Percentiles rank a stretch among this genome's conserved stretches.
These are phyloP conservation scores for Ophiostoma sp. DNA, from an alignment of 2,329 filamentous ascomycete genomes.

Conservation along the genomic window DNA sequence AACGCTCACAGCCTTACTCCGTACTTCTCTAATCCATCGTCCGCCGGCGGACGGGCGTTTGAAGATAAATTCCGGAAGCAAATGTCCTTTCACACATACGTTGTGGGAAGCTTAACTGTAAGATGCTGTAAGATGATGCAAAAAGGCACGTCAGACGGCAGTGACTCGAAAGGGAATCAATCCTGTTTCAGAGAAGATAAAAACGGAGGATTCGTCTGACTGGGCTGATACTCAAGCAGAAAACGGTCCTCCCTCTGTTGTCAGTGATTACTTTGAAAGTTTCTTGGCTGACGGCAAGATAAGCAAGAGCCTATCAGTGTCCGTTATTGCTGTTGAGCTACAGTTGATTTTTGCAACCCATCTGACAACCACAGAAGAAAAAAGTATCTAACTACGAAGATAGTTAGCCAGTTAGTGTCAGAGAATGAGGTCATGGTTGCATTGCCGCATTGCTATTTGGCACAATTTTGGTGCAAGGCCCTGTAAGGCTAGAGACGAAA, in stretches of 20 bases:
- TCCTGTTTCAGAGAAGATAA: not conserved
- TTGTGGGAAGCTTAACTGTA: not conserved
- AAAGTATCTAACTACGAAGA: not conserved
- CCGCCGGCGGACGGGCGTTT: constrained; percentile 16
- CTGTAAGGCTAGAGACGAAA: not conserved
- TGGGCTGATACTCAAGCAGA: not conserved
- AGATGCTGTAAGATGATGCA: not conserved
- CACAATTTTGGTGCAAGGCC: not conserved
- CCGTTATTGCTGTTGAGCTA: too few relatives aligned
- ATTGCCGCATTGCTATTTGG: not conserved
- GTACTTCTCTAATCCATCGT: not conserved
- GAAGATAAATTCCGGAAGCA: not conserved
- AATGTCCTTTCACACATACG: too few relatives aligned
- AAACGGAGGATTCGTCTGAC: not conserved
- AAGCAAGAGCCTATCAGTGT: not conserved
- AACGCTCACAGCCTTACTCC: not conserved
- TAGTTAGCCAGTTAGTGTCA: constrained; percentile 5
- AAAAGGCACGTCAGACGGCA: not conserved
- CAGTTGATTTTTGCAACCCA: too few relatives aligned
- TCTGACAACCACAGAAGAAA: too few relatives aligned
- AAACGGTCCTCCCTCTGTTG: not conserved
- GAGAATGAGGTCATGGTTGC: constrained; percentile 6
- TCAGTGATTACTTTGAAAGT: not conserved
- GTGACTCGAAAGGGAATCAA: not conserved
- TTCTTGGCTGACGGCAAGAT: not conserved